Base-by-base conservation (phyloP, 1,284 basidiomycete species). In the Austroboletus niveus region DNA sequence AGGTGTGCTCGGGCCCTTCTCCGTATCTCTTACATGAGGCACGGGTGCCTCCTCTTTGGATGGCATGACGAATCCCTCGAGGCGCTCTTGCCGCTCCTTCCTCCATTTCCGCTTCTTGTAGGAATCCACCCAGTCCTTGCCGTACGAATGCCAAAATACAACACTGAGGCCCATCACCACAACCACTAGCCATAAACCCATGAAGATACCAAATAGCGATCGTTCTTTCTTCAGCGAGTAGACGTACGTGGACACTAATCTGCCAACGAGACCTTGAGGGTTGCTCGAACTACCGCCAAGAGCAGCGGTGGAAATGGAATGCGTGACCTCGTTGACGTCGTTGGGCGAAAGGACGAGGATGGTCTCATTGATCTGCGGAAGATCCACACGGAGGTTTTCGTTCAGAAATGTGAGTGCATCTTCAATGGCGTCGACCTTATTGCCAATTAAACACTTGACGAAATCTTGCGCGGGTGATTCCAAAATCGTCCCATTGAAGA, bases 321-420 rank as follows among this genome's bases (percentile, higher is more conserved):
- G 72, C 2, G 85, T 79, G n/a, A 87, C 84, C 62, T 92, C 89
- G 60, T 91, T 75, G 49, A 92, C 82, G 5, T 82, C 74, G 1
- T 71, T 68, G 8, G 82, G 81, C 0, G 87, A 89, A 43, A 98
- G 78, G 40, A 93, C 75, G 50, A 98, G 83, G 36, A 87, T 79
- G 51, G 80, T 79, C 45, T 85, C 72, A 51, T 89, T 85, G 38
- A 97, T 79, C 34, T 77, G 78, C 0, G 91, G 86, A 47, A 98
- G 80, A 57, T 89, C 74, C 57, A 97, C 78, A 43, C 84, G 75
- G 36, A 95, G 85, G 68, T 96, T 94, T 57, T 94, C 76, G 61
- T 95, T 88, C 55, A 98, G 76, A 81, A 96, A 98, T 0, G 92
- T 97, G 45, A 98, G 76, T 8, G 90, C 94, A 20, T 84, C 79